Evolutionary conservation across 192 early-diverging fungal species (phyloP).

Genomic region (Diversispora epigaea): DNA sequence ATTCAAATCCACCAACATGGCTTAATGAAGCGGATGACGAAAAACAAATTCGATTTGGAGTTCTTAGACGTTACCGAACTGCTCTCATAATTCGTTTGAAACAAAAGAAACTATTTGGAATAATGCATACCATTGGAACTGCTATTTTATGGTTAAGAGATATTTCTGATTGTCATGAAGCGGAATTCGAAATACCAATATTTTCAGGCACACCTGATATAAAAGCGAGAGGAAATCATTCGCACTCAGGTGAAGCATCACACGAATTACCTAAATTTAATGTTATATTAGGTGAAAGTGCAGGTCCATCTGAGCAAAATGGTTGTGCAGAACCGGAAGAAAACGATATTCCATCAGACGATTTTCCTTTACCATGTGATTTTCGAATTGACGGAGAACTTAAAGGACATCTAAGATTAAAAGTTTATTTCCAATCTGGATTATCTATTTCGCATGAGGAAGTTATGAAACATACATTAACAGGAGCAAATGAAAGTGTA

Average conservation of each 20-base stretch:
- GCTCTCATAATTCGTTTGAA: background rate
- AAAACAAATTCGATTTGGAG: background rate
- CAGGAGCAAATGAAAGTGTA: conserved; percentile 4
- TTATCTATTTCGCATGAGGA: background rate
- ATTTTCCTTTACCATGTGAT: background rate
- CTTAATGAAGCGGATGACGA: background rate
- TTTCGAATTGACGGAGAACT: background rate
- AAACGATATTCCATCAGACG: background rate
- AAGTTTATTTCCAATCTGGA: conserved; percentile 7
- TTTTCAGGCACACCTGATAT: background rate
- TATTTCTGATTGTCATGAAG: conserved; percentile 1
- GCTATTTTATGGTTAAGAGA: conserved; percentile 1
- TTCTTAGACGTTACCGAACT: conserved; percentile 18
- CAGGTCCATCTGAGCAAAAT: background rate
- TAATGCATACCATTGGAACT: background rate
- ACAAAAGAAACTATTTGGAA: background rate
- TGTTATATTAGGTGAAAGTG: background rate
- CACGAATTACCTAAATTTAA: background rate
- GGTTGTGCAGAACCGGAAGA: background rate
- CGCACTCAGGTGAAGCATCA: background rate
- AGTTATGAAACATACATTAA: background rate
- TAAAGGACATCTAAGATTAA: background rate
- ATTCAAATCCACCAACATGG: background rate
- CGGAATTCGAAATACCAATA: background rate
- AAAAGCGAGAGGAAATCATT: background rate